Percentiles rank a stretch among this genome's conserved stretches.
phyloP scores from a whole-genome alignment of 768 basidiomycete genomes.

The Suillus fuscotomentosus region DNA sequence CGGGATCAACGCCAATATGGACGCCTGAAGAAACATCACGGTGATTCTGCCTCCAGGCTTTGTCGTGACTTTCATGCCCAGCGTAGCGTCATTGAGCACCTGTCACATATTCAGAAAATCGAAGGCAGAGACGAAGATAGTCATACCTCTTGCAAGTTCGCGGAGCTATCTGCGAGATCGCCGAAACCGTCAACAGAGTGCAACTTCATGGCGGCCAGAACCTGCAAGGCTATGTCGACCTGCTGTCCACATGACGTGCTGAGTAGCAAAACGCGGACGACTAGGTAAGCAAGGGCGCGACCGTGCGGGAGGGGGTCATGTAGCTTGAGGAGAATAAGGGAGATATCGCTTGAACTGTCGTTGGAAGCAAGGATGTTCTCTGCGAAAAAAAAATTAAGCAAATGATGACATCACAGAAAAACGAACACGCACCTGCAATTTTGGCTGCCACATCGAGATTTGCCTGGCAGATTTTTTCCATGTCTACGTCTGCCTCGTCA shows the following conservation, averaged over 20 bases:
- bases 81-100: constrained; percentile 42
- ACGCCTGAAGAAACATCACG: constrained; percentile 53
- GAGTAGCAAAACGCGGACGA: constrained; percentile 59
- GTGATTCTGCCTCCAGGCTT: constrained; percentile 65
- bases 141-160: constrained; percentile 30
- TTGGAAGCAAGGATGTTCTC: constrained; percentile 65
- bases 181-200: constrained; percentile 46
- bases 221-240: constrained; percentile 48
- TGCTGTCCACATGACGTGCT: constrained; percentile 58
- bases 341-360: constrained; percentile 40
- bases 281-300: constrained; percentile 57
- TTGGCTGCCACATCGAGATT: constrained; percentile 57
- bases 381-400: constrained; percentile 23
- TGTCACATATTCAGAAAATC: constrained; percentile 21
- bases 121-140: neutral
- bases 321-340: constrained; percentile 51
- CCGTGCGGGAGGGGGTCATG: constrained; percentile 48
- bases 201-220: constrained; percentile 47
- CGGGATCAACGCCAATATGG: constrained; percentile 51
- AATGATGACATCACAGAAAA: neutral
- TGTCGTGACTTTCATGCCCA: constrained; percentile 48
- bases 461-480: constrained; percentile 45
- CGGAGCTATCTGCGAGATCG: constrained; percentile 10
- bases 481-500: constrained; percentile 29
- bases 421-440: constrained; percentile 57